phyloP scores from a whole-genome alignment of 2,329 filamentous ascomycete genomes.

The Cryphonectria japonica region DNA sequence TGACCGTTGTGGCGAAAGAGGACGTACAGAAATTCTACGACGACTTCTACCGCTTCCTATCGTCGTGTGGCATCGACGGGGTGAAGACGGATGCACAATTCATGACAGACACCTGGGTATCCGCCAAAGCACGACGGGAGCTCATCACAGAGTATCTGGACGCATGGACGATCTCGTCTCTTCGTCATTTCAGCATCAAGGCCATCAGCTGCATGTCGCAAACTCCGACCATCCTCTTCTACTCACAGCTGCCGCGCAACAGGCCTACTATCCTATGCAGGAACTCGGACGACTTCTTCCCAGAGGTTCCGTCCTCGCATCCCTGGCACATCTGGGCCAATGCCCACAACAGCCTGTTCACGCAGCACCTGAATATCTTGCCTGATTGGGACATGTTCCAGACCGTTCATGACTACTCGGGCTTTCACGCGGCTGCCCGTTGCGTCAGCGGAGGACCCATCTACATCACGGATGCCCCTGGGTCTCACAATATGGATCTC shows the following conservation, averaged over 20 bases:
- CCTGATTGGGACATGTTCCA: constrained; percentile 83
- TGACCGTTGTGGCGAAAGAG: constrained; percentile 73
- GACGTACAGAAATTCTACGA: constrained; percentile 80
- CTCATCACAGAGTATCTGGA: constrained; percentile 80
- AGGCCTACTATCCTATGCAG: constrained; percentile 75
- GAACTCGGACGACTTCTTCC: constrained; percentile 93
- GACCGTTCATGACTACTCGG: constrained; percentile 68
- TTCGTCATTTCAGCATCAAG: constrained; percentile 77
- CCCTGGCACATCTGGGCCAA: constrained; percentile 97
- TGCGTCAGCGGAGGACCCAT: constrained; percentile 91
- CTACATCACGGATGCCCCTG: constrained; percentile 90
- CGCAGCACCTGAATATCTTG: constrained; percentile 81
- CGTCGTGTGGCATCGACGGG: constrained; percentile 73
- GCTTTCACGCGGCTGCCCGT: constrained; percentile 86
- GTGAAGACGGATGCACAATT: constrained; percentile 96
- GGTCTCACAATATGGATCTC: constrained; percentile 74
- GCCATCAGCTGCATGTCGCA: constrained; percentile 96
- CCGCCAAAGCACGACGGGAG: constrained; percentile 69
- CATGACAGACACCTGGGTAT: constrained; percentile 75
- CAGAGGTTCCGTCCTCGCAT: constrained; percentile 77
- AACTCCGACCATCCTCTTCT: constrained; percentile 82
- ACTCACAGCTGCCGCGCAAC: constrained; percentile 78
- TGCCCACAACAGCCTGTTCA: constrained; percentile 84
- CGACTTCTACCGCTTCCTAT: constrained; percentile 88
- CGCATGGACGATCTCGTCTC: constrained; percentile 78